phyloP scores from a whole-genome alignment of 2,329 filamentous ascomycete genomes.

The Pestalotiopsis sp. region DNA sequence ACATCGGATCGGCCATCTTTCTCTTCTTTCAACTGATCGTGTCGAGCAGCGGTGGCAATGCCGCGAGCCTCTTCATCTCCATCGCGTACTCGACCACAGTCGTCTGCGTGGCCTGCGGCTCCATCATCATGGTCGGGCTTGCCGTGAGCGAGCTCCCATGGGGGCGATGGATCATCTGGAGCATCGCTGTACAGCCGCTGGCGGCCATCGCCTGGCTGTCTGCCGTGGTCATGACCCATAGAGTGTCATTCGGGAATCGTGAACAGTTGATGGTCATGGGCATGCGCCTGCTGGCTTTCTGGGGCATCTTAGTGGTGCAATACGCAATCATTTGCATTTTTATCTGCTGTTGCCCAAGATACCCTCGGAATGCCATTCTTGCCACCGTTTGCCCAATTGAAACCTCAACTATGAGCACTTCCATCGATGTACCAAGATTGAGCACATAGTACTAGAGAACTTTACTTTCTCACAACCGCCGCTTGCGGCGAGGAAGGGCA shows the following conservation, averaged over 20 bases:
- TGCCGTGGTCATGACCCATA: neutral
- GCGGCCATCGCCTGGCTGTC: neutral
- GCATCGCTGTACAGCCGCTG: conserved; percentile 1
- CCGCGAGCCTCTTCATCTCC: neutral
- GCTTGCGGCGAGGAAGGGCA: too few species aligned
- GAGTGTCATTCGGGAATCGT: neutral
- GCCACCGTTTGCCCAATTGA: too few species aligned
- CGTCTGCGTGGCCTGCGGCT: neutral
- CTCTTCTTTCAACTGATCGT: conserved; percentile 4
- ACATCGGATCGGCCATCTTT: conserved; percentile 5
- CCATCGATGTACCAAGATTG: too few species aligned
- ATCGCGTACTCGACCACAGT: neutral
- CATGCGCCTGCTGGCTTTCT: neutral
- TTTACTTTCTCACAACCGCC: too few species aligned
- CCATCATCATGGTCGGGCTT: conserved; percentile 6
- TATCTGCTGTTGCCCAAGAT: neutral
- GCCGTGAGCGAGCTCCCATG: neutral
- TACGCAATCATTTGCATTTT: neutral
- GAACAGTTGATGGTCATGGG: neutral
- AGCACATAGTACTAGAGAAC: too few species aligned
- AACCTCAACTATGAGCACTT: too few species aligned
- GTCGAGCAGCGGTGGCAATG: conserved; percentile 1
- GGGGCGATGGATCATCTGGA: neutral
- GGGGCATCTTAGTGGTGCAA: neutral
- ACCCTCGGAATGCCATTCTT: neutral